Evolutionary conservation across 306 rosid species (phyloP), one percentile per base, ranked within the genome.

Genomic region (Hylodesmum podocarpum): DNA sequence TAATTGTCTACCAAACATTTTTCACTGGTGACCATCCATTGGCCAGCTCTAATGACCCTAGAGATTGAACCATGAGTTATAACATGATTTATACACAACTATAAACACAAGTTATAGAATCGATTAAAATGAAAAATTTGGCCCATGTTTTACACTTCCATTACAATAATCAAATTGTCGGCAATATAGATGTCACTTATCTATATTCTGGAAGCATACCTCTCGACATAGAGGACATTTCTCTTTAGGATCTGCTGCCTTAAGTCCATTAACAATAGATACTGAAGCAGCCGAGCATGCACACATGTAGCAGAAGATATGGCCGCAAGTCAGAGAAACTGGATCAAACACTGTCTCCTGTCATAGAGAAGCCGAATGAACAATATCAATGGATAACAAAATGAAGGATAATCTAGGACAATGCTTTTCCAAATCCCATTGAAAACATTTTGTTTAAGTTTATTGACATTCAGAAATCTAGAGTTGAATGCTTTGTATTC

Each of bases 261-360:
- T 90, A 16, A 95, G 89, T 37, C 97, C 93, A 69, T 89, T 81
- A 0, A 95, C 90, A 51, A 91, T 92, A 27, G 89, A 87, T 50
- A 91, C 97, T 2, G 97, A 89, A 47, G 97, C 96, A 70, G 99
- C 97, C 0, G 96, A 92, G 87, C 97, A 90, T 66, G 96, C 92
- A 70, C 99, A 95, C 76, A 89, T 80, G 78, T 84, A 88, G 86
- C 99, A 95, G 91, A 86, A 92, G 80, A 95, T 91, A 76, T 95
- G 99, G 58, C 99, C 97, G 33, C 99, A 95, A 16, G 86, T 80
- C 72, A 95, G 91, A 79, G 97, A 88, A 81, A 91, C 96, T 1
- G 99, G 94, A 87, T 95, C 99, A 81, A 95, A 95, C 77, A 95
- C 96, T 2, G 93, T 90, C 8, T 95, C 99, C 99, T 95, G 86